Percentiles rank a stretch among this genome's conserved stretches.
Conservation (phyloP, 495 filamentous ascomycete genomes). For the Penicillium crystallinum region DNA sequence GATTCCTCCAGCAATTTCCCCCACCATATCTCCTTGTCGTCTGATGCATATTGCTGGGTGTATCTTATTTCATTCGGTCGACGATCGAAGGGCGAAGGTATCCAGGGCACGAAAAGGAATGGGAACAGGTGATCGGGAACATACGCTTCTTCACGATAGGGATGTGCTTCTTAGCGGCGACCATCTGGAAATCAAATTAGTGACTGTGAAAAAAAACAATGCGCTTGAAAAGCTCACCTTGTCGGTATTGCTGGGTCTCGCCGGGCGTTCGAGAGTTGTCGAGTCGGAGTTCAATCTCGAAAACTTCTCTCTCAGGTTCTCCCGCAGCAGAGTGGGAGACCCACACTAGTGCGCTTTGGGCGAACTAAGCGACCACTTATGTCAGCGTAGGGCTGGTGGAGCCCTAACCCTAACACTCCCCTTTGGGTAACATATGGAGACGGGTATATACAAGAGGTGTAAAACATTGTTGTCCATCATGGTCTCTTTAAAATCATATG, state of each 20-base stretch:
- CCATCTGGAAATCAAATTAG: conserved; percentile 61
- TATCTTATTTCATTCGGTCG: conserved; percentile 2
- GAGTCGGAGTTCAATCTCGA: conserved; percentile 43
- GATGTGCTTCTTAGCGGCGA: conserved; percentile 96
- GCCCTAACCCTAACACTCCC: conserved; percentile 22
- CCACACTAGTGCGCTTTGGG: conserved; percentile 35
- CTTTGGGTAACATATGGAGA: background rate
- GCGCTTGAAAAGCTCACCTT: conserved; percentile 33
- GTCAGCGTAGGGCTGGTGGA: conserved; percentile 23
- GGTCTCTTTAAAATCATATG: background rate
- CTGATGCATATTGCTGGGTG: conserved; percentile 4
- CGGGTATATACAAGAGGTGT: no score
- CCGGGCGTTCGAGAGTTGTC: conserved; percentile 47
- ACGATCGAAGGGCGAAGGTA: conserved; percentile 22
- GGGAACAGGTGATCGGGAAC: conserved; percentile 38
- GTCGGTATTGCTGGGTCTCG: conserved; percentile 41
- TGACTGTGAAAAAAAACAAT: conserved; percentile 8
- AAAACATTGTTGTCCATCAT: background rate
- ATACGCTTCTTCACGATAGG: conserved; percentile 99
- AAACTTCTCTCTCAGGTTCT: conserved; percentile 31
- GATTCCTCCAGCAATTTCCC: background rate
- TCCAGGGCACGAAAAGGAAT: conserved; percentile 14
- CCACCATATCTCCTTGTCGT: conserved; percentile 2
- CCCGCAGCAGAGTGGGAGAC: conserved; percentile 26
- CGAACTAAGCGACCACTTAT: conserved; percentile 37